Base-by-base conservation (phyloP, 139 green algal species). In the Picochlorum sp. region DNA sequence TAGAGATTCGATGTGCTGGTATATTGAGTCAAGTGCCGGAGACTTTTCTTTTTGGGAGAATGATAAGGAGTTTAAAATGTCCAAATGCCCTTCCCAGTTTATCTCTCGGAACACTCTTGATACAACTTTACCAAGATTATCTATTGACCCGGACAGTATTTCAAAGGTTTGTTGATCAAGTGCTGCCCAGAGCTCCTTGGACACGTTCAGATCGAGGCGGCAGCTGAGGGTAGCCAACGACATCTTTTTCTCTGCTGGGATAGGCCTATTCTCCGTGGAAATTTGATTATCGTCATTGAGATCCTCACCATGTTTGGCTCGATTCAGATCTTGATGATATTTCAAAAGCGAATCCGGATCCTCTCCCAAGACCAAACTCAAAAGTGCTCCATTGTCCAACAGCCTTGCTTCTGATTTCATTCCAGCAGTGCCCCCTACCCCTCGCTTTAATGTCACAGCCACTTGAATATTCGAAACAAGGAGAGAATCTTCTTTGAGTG, bases 361-460 rank as follows among this genome's bases (percentile, higher is more conserved):
- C 3, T 58, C 45, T 32, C 64, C 50, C 45, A 73, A 47, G 13
- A 83, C 37, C 3, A 69, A 47, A 11, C 49, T n/a, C 2, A 86
- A 65, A 24, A 82, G 15, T 6, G 70, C 65, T 4, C 21, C 6
- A 4, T 28, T 15, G 4, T 68, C 18, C 26, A 85, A 64, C 9
- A 45, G 23, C 18, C 71, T 71, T 13, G 80, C 80, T 14, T 72
- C 77, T 14, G 65, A 46, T 21, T 76, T 69, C 24, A 79, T 72
- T 7, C 80, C 65, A 51, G 72, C 88, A 2, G 83, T 89, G 59
- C 83, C 83, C 34, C 79, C 83, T 2, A 88, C 70, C 3, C 83
- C 82, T 71, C 86, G 87, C 2, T 70, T 60, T 1, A 86, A 49
- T 26, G 69, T 65, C 44, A 82, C 14, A 3, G 56, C 58, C 2